These are phyloP conservation scores for Sphagnum contortum DNA, from an alignment of 225 moss, liverwort and hornwort genomes.

Conservation along the genomic window DNA sequence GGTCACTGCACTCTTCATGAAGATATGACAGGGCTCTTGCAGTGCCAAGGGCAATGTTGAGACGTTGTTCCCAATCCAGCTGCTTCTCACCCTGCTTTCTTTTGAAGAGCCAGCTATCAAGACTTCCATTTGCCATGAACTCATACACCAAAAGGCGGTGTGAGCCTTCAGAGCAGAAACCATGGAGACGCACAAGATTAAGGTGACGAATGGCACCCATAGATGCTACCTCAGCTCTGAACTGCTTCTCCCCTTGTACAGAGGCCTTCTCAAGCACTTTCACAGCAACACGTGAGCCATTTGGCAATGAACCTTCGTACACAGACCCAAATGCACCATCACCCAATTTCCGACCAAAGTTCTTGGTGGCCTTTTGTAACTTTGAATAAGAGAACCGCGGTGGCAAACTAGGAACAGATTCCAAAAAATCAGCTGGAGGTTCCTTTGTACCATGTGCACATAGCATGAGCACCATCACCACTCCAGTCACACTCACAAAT, in stretches of 20 bases:
- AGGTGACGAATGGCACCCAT: constrained; percentile 25
- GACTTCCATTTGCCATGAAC: constrained; percentile 25
- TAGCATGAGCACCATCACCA: constrained; percentile 21
- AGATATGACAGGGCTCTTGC: constrained; percentile 36
- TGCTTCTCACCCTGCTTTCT: constrained; percentile 2
- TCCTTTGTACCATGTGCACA: constrained; percentile 44
- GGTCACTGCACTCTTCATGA: constrained; percentile 28
- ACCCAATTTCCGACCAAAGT: constrained; percentile 23
- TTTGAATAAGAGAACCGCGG: constrained; percentile 4
- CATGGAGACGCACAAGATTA: constrained; percentile 32
- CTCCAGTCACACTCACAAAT: constrained; percentile 25
- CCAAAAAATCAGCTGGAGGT: constrained; percentile 9
- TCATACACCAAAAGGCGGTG: constrained; percentile 30
- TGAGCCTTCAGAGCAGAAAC: constrained; percentile 14
- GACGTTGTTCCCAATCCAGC: constrained; percentile 22
- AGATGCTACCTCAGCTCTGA: constrained; percentile 26
- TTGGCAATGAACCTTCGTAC: constrained; percentile 28
- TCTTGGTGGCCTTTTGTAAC: constrained; percentile 22
- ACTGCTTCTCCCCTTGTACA: constrained; percentile 23
- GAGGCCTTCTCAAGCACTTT: constrained; percentile 27
- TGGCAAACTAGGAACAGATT: constrained; percentile 7
- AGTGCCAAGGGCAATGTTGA: constrained; percentile 30
- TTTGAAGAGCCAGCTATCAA: constrained; percentile 31
- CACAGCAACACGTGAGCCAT: constrained; percentile 31
- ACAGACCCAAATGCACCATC: constrained; percentile 39